These are phyloP conservation scores for Podaxis carcinomalis DNA, from an alignment of 768 basidiomycete species.

Conservation along the genomic window DNA sequence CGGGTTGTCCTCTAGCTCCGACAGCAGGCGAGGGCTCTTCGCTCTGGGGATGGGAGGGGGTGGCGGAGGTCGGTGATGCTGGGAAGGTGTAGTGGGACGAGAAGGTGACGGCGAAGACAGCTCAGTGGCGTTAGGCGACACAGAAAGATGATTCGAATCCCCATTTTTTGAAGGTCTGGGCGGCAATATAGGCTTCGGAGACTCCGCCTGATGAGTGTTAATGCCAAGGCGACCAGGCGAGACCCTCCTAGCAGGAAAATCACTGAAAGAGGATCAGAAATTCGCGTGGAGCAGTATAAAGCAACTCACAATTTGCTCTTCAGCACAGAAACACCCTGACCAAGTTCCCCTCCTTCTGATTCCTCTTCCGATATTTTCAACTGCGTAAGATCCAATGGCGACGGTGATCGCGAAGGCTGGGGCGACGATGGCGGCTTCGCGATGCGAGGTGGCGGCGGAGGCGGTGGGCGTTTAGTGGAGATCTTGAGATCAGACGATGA, in stretches of 20 bases:
- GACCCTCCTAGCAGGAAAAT: background rate
- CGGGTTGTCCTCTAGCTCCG: background rate
- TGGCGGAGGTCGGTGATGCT: constrained; percentile 7
- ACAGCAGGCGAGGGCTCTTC: constrained; percentile 2
- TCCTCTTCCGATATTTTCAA: background rate
- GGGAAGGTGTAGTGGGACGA: background rate
- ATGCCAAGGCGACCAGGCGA: background rate
- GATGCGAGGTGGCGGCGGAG: constrained; percentile 46
- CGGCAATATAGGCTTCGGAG: constrained; percentile 1
- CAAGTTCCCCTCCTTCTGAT: constrained; percentile 11
- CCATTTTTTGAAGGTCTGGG: background rate
- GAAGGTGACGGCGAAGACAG: background rate
- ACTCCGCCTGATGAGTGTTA: background rate
- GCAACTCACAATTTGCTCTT: constrained; percentile 23
- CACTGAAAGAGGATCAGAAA: constrained; percentile 9
- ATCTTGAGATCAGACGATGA: constrained; percentile 53
- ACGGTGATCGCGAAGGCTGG: constrained; percentile 33
- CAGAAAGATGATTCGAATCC: background rate
- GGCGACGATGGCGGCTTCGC: constrained; percentile 27
- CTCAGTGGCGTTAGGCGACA: constrained; percentile 3
- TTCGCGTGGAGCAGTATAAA: background rate
- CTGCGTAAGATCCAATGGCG: constrained; percentile 19
- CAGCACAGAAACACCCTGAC: constrained; percentile 15
- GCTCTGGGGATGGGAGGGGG: constrained; percentile 1
- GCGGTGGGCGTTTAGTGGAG: constrained; percentile 46